Evolutionary conservation across 2,329 filamentous ascomycete species (phyloP).

Genomic region (Calonectria pseudoturangicola): DNA sequence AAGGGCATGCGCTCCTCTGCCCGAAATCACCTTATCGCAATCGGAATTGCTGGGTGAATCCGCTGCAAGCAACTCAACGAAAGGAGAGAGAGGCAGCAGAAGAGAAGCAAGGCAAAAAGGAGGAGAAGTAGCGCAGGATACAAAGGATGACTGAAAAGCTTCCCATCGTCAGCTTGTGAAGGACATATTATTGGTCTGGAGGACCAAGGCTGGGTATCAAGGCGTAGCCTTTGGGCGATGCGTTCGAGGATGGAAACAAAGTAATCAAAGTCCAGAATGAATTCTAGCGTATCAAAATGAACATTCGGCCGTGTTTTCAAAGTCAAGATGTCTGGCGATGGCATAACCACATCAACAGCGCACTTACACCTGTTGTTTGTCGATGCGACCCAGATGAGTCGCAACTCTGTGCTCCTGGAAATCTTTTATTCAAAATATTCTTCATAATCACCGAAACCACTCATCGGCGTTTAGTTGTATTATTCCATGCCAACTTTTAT

Average conservation of each 20-base stretch:
- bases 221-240: not conserved
- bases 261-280: too few relatives aligned
- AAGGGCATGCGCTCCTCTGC: constrained; percentile 29
- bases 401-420: not conserved
- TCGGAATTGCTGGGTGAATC: constrained; percentile 33
- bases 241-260: not conserved
- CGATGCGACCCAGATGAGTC: not conserved
- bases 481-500: not conserved
- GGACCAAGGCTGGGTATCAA: not conserved
- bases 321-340: not conserved
- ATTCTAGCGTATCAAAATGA: not conserved
- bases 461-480: not conserved
- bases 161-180: not conserved
- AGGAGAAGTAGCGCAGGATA: not conserved
- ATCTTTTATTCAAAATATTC: not conserved
- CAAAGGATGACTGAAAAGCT: not conserved
- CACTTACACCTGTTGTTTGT: not conserved
- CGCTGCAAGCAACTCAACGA: not conserved
- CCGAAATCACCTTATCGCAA: constrained; percentile 30
- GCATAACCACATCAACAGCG: not conserved
- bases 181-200: not conserved
- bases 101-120: not conserved
- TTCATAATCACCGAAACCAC: not conserved
- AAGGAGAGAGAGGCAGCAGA: constrained; percentile 2
- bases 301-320: not conserved